Percentiles rank a stretch among this genome's conserved stretches.
Conservation (phyloP, 163 green algal species). For the Chlamydomonas reinhardtii region DNA sequence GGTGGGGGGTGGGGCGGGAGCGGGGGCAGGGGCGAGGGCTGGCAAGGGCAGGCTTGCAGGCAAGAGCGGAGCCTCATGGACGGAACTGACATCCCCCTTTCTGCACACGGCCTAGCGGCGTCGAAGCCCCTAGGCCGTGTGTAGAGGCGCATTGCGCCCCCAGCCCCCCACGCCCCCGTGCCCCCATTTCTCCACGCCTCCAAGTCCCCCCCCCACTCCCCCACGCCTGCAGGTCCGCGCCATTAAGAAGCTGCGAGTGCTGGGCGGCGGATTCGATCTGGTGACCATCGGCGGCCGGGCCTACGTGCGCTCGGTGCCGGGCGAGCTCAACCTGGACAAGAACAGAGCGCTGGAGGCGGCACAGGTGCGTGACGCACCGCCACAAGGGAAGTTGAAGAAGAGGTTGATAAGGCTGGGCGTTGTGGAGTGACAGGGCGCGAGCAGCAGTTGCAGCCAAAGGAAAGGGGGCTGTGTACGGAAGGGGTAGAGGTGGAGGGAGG, state of each 20-base stretch:
- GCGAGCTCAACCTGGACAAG: constrained; percentile 89
- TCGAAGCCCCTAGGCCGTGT: no score
- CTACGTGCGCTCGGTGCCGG: constrained; percentile 86
- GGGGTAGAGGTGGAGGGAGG: no score
- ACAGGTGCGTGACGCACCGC: constrained; percentile 62
- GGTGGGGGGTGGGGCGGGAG: background rate
- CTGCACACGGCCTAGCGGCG: no score
- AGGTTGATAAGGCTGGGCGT: no score
- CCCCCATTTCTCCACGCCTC: background rate
- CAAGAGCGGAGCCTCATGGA: no score
- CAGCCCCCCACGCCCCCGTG: no score
- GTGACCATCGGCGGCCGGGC: constrained; percentile 69
- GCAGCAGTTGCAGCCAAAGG: background rate
- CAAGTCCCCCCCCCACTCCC: background rate
- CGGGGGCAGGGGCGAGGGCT: background rate
- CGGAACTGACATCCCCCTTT: no score
- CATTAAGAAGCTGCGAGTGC: constrained; percentile 83
- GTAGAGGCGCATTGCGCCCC: no score
- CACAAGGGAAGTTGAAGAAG: no score
- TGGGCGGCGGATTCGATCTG: constrained; percentile 86
- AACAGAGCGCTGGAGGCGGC: constrained; percentile 82
- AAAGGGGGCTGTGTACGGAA: no score
- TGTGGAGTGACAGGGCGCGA: no score
- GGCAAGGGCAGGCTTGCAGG: no score
- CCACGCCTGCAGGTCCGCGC: constrained; percentile 64